phyloP scores from a whole-genome alignment of 2,329 filamentous ascomycete species.

The Zelopaecilomyces penicillatus region DNA sequence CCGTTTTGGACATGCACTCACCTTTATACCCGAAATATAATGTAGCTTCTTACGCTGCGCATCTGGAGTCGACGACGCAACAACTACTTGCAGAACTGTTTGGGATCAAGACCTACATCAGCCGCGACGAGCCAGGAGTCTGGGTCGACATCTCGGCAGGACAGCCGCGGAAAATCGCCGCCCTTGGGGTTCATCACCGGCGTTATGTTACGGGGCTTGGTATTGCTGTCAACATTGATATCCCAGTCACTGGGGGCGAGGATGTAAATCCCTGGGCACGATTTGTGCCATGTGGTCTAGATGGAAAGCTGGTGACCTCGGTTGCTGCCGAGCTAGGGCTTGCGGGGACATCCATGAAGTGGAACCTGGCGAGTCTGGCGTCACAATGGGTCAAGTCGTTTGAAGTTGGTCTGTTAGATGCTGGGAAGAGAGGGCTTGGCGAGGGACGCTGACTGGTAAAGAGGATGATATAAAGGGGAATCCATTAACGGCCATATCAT shows the following conservation, averaged over 20 bases:
- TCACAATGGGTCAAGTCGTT: constrained; percentile 25
- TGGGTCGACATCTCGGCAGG: constrained; percentile 47
- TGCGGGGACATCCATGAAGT: constrained; percentile 8
- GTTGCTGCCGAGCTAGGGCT: constrained; percentile 45
- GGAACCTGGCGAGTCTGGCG: constrained; percentile 22
- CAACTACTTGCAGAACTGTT: constrained; percentile 49
- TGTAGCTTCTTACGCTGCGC: constrained; percentile 66
- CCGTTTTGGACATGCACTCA: constrained; percentile 70
- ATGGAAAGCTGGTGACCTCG: constrained; percentile 71
- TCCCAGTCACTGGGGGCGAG: constrained; percentile 39
- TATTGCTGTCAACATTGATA: constrained; percentile 68
- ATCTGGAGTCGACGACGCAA: constrained; percentile 71
- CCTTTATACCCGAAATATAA: constrained; percentile 48
- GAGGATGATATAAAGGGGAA: too few relatives aligned
- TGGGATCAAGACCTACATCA: constrained; percentile 47
- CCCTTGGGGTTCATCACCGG: constrained; percentile 83
- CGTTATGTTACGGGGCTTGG: constrained; percentile 79
- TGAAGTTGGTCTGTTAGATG: constrained; percentile 24
- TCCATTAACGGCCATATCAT: too few relatives aligned
- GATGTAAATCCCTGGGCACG: constrained; percentile 48
- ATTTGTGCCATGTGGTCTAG: constrained; percentile 85
- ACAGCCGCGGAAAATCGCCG: constrained; percentile 66
- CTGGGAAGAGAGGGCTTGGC: constrained; percentile 15
- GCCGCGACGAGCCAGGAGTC: constrained; percentile 75
- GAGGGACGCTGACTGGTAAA: constrained; percentile 1